These are phyloP conservation scores for Coniferiporia weirii DNA, from an alignment of 1,284 basidiomycete species.

Conservation along the genomic window DNA sequence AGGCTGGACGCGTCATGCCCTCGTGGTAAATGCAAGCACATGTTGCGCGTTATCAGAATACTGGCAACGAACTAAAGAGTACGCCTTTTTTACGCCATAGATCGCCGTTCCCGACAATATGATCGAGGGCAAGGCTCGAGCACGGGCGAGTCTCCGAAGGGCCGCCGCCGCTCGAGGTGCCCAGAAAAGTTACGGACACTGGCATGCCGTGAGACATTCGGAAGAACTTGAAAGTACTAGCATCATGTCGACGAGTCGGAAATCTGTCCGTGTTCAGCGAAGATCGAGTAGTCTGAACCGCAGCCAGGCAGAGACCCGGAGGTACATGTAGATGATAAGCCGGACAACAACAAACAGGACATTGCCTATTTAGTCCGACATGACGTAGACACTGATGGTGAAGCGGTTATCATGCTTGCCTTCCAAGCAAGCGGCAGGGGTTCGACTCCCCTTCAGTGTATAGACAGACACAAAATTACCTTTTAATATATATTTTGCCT, in stretches of 20 bases:
- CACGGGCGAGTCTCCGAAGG: conserved; percentile 65
- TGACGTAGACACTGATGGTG: conserved; percentile 54
- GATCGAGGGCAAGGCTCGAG: conserved; percentile 61
- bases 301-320: too few species aligned
- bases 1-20: conserved; percentile 72
- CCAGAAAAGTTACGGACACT: conserved; percentile 57
- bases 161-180: conserved; percentile 70
- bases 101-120: conserved; percentile 46
- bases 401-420: conserved; percentile 84
- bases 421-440: conserved; percentile 82
- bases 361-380: too few species aligned
- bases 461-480: neutral
- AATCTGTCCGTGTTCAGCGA: too few species aligned
- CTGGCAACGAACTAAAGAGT: neutral
- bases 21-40: conserved; percentile 35
- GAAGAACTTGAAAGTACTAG: neutral
- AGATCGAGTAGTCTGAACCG: too few species aligned
- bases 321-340: too few species aligned
- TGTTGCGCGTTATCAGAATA: conserved; percentile 1
- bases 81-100: conserved; percentile 57
- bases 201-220: conserved; percentile 8
- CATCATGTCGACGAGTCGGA: too few species aligned
- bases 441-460: conserved; percentile 75
- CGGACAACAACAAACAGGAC: too few species aligned
- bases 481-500: neutral